Evolutionary conservation across 768 basidiomycete species (phyloP).

Genomic region (Dictyophora rubrovolvata): DNA sequence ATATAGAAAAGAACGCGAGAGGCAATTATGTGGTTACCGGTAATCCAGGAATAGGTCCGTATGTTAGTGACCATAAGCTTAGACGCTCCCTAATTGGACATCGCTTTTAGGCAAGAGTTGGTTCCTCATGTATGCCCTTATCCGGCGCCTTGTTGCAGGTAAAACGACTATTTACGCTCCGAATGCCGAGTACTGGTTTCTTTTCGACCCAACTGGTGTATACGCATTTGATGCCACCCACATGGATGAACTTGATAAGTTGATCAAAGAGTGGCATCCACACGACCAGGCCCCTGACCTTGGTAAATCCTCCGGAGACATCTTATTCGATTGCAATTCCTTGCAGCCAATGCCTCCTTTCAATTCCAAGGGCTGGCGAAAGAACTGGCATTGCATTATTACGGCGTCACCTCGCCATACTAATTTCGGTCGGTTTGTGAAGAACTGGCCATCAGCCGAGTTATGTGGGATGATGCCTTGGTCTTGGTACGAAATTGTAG

Average conservation of each 20-base stretch:
- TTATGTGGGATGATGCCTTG: slow-evolving; percentile 1
- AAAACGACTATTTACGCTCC: not conserved
- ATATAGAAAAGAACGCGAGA: not conserved
- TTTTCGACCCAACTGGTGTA: not conserved
- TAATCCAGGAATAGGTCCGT: not conserved
- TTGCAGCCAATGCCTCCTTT: not conserved
- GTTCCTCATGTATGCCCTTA: not conserved
- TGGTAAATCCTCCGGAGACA: not conserved
- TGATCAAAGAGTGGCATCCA: not conserved
- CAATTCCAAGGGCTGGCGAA: not conserved
- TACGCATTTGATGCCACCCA: not conserved
- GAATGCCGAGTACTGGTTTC: not conserved
- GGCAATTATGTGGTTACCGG: not conserved
- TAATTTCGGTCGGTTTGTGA: not conserved
- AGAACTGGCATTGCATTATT: not conserved
- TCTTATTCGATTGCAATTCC: not conserved
- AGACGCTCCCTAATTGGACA: not conserved
- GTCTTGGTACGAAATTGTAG: not conserved
- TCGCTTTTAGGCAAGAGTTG: not conserved
- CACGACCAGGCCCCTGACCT: not conserved
- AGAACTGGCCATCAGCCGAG: not conserved
- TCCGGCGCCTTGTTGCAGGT: not conserved
- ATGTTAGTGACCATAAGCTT: not conserved
- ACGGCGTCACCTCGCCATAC: not conserved
- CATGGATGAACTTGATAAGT: not conserved